Evolutionary conservation across 2,329 filamentous ascomycete species (phyloP).

Genomic region (Fusarium gaditjirri): DNA sequence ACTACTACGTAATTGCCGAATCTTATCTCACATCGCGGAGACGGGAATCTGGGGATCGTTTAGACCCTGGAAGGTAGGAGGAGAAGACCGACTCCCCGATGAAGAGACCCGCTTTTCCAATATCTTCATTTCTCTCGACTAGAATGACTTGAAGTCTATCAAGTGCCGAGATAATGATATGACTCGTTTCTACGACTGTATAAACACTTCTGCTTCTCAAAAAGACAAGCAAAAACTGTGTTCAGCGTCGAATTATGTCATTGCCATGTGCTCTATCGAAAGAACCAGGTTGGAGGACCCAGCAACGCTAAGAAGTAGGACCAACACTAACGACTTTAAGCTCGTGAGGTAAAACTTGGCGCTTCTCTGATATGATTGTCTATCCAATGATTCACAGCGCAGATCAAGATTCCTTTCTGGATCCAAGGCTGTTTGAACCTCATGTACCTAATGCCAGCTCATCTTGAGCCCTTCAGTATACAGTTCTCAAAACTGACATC

Average conservation of each 20-base stretch:
- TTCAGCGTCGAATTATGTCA: neutral
- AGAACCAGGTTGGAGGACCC: neutral
- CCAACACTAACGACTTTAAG: conserved; percentile 6
- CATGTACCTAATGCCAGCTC: no score
- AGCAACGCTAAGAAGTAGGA: neutral
- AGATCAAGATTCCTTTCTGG: no score
- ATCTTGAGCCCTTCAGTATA: rapidly evolving
- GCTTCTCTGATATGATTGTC: neutral
- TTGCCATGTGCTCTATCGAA: conserved; percentile 1
- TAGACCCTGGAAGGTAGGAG: neutral
- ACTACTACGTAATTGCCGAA: conserved; percentile 1
- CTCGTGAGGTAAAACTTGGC: conserved; percentile 12
- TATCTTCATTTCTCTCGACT: neutral
- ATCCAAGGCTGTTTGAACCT: neutral
- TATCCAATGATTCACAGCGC: neutral
- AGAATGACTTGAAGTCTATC: neutral
- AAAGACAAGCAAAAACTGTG: neutral
- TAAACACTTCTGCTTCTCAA: neutral
- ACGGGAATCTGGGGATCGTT: neutral
- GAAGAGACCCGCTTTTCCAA: neutral
- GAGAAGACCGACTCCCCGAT: neutral
- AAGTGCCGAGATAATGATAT: rapidly evolving
- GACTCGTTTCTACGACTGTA: rapidly evolving
- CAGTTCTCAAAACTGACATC: no score
- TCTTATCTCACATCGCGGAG: neutral